These are phyloP conservation scores for Botrytis tulipae DNA, from an alignment of 2,329 filamentous ascomycete genomes.

Conservation along the genomic window DNA sequence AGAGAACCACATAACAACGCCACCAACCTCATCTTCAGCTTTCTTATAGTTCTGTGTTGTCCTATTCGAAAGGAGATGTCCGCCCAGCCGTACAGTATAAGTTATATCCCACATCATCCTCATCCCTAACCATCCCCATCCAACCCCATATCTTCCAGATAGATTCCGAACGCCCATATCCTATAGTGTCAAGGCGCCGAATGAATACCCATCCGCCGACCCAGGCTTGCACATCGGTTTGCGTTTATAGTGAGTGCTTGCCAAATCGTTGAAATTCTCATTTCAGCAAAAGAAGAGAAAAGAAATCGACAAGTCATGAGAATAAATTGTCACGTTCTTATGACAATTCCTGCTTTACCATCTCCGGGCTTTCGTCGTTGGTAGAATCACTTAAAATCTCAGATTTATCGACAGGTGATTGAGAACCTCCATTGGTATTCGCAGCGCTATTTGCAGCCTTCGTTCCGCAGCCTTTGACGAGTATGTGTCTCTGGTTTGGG, in stretches of 20 bases:
- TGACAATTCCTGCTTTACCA: conserved; percentile 33
- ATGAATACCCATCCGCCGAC: not conserved
- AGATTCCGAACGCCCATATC: conserved; percentile 14
- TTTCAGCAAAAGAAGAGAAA: not conserved
- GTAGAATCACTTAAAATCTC: conserved; percentile 38
- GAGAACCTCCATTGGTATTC: conserved; percentile 31
- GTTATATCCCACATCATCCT: not conserved
- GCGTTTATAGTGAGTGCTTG: not conserved
- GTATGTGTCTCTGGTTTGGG: conserved; percentile 56
- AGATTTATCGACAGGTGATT: conserved; percentile 36
- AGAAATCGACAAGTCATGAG: not conserved
- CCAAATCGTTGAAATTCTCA: not conserved
- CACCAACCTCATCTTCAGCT: conserved; percentile 42
- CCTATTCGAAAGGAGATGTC: conserved; percentile 1
- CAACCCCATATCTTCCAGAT: not conserved
- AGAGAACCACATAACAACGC: conserved; percentile 6
- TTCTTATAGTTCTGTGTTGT: conserved; percentile 7
- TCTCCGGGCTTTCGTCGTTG: conserved; percentile 32
- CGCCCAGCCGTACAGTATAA: conserved; percentile 7
- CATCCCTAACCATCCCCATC: not conserved
- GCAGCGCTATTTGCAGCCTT: conserved; percentile 23
- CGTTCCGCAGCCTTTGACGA: conserved; percentile 67
- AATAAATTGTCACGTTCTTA: not conserved
- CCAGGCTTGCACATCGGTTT: not conserved
- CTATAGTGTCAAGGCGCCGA: conserved; percentile 6